Conservation (phyloP, 2,329 filamentous ascomycete genomes). For the Nigrospora oryzae region DNA sequence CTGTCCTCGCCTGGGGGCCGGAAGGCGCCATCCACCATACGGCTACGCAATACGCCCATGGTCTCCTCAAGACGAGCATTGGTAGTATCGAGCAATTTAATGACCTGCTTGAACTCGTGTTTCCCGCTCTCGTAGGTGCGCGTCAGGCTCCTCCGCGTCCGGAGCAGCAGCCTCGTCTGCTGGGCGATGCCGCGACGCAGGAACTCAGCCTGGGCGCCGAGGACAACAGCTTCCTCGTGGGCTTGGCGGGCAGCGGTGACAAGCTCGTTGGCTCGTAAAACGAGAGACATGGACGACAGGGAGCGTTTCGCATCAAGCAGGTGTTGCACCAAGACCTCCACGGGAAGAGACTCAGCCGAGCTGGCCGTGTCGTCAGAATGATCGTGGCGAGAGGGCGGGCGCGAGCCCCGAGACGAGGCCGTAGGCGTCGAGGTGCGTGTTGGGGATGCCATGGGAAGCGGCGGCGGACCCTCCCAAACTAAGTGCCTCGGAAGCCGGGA, state of each 20-base stretch:
- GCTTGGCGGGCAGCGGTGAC: slow-evolving; percentile 66
- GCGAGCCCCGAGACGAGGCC: slow-evolving; percentile 10
- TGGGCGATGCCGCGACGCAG: slow-evolving; percentile 52
- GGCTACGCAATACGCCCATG: slow-evolving; percentile 55
- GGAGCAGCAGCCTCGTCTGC: slow-evolving; percentile 42
- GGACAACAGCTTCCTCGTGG: slow-evolving; percentile 69
- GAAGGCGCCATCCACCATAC: slow-evolving; percentile 55
- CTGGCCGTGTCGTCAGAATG: slow-evolving; percentile 21
- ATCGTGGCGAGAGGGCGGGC: slow-evolving; percentile 14
- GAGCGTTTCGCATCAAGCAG: slow-evolving; percentile 83
- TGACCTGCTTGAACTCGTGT: slow-evolving; percentile 51
- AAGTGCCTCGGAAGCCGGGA: no score
- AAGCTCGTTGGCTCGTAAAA: slow-evolving; percentile 81
- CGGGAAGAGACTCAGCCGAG: slow-evolving; percentile 29
- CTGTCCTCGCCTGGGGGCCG: slow-evolving; percentile 48
- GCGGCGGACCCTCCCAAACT: no score
- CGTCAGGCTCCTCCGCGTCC: slow-evolving; percentile 42
- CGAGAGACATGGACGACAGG: slow-evolving; percentile 72
- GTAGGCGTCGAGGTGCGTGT: slow-evolving; percentile 3
- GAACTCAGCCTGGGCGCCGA: slow-evolving; percentile 63
- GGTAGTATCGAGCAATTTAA: slow-evolving; percentile 58
- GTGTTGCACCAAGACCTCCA: slow-evolving; percentile 76
- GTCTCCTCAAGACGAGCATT: slow-evolving; percentile 58
- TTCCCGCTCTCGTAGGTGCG: slow-evolving; percentile 49
- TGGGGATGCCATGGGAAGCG: slow-evolving; percentile 4